phyloP scores from a whole-genome alignment of 768 basidiomycete species.

The Leucogyrophana mollusca region DNA sequence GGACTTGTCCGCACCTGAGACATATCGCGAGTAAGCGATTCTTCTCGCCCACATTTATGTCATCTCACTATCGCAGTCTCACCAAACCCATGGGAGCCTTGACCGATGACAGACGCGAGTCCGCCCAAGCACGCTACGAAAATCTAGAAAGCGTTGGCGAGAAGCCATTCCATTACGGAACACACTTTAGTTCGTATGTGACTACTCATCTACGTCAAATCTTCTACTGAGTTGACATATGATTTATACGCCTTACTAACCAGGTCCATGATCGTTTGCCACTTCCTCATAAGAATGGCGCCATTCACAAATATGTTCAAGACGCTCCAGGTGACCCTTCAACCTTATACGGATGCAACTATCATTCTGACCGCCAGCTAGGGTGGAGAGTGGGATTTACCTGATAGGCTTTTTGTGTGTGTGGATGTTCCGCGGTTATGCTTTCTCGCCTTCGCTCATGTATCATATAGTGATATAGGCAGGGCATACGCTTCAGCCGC shows the following conservation, averaged over 20 bases:
- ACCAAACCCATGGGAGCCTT: slow-evolving; percentile 90
- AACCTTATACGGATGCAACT: not conserved
- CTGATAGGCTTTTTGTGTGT: slow-evolving; percentile 82
- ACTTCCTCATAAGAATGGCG: slow-evolving; percentile 85
- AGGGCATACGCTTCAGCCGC: slow-evolving; percentile 85
- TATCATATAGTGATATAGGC: slow-evolving; percentile 58
- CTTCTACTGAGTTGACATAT: not conserved
- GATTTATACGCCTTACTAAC: not conserved
- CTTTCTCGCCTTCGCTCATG: too few relatives aligned
- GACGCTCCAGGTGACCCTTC: slow-evolving; percentile 58
- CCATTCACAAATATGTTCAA: slow-evolving; percentile 97
- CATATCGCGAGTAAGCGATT: slow-evolving; percentile 69
- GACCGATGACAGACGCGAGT: slow-evolving; percentile 68
- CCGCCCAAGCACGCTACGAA: slow-evolving; percentile 71
- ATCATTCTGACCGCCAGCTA: slow-evolving; percentile 31
- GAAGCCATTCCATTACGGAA: slow-evolving; percentile 89
- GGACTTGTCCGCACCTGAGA: slow-evolving; percentile 58
- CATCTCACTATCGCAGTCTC: slow-evolving; percentile 46
- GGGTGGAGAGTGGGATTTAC: slow-evolving; percentile 95
- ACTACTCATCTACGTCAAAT: not conserved
- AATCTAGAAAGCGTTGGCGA: slow-evolving; percentile 80
- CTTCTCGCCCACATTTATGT: not conserved
- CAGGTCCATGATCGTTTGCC: slow-evolving; percentile 91
- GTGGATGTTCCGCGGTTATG: slow-evolving; percentile 12
- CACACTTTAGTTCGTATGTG: slow-evolving; percentile 79